A percentile compares a stretch with the other conserved stretches of the same genome.
Evolutionary conservation across 1,139 yeast species (phyloP).

Genomic region (Saccharomyces hybrid): DNA sequence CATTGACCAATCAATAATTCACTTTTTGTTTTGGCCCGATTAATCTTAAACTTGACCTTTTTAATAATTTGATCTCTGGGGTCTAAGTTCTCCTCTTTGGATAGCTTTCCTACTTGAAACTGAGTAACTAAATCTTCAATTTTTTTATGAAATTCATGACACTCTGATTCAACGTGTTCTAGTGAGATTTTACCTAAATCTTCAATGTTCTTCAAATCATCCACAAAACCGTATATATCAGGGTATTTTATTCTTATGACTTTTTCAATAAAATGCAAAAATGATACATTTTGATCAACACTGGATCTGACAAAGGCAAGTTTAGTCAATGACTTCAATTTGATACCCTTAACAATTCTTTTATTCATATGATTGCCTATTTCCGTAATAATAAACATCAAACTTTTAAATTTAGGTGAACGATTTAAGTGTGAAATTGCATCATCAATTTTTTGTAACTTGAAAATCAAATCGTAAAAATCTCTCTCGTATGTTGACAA

Average conservation of each 20-base stretch:
- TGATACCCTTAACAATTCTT: slow-evolving; percentile 80
- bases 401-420: slow-evolving; percentile 58
- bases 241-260: slow-evolving; percentile 72
- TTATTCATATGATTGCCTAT: slow-evolving; percentile 96
- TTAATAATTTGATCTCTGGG: slow-evolving; percentile 65
- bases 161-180: slow-evolving; percentile 69
- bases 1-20: slow-evolving; percentile 50
- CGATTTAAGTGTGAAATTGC: slow-evolving; percentile 56
- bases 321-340: slow-evolving; percentile 72
- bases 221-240: slow-evolving; percentile 65
- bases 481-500: slow-evolving; percentile 66
- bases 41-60: slow-evolving; percentile 46
- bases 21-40: slow-evolving; percentile 56
- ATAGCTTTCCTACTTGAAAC: slow-evolving; percentile 62
- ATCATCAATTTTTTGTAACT: slow-evolving; percentile 57
- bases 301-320: slow-evolving; percentile 79
- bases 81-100: slow-evolving; percentile 60
- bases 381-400: slow-evolving; percentile 69
- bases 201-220: slow-evolving; percentile 60
- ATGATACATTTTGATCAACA: slow-evolving; percentile 65
- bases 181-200: slow-evolving; percentile 62
- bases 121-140: slow-evolving; percentile 51
- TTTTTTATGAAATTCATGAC: slow-evolving; percentile 51
- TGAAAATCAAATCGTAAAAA: slow-evolving; percentile 57
- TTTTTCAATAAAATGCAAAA: slow-evolving; percentile 81